Conservation (phyloP, 2,329 filamentous ascomycete species). For the Calcarisporium arbuscula region DNA sequence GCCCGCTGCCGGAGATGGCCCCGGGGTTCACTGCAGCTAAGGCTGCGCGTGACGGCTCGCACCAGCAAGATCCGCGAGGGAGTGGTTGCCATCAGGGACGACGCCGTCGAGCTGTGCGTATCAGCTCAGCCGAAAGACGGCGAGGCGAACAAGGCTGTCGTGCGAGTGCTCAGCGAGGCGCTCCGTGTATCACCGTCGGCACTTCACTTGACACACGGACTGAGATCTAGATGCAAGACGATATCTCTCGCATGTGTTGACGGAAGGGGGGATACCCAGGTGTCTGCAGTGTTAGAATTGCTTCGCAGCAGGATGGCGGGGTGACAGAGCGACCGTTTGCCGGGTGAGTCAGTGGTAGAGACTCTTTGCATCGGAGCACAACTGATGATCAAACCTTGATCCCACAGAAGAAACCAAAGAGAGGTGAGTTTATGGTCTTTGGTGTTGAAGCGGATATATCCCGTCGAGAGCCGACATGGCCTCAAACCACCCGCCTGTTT, state of each 20-base stretch:
- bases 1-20: constrained; percentile 40
- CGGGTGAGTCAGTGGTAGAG: no score
- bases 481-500: no score
- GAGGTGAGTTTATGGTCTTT: no score
- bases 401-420: no score
- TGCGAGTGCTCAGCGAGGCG: constrained; percentile 53
- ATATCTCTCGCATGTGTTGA: constrained; percentile 34
- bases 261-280: no score
- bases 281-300: no score
- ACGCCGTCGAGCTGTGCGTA: constrained; percentile 58
- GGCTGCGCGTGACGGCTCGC: constrained; percentile 63
- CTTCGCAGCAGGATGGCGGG: no score
- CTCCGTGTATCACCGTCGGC: constrained; percentile 58
- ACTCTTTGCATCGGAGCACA: no score
- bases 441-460: no score
- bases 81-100: constrained; percentile 47
- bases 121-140: constrained; percentile 59
- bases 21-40: constrained; percentile 46
- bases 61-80: constrained; percentile 56
- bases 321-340: no score
- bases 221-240: constrained; percentile 60
- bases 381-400: no score
- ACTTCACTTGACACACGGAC: constrained; percentile 54
- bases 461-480: no score
- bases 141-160: constrained; percentile 62